Evolutionary conservation across 129 eudicot genomes (phyloP), one percentile per base, ranked within the genome.

Genomic region (Flaveria sonorensis): DNA sequence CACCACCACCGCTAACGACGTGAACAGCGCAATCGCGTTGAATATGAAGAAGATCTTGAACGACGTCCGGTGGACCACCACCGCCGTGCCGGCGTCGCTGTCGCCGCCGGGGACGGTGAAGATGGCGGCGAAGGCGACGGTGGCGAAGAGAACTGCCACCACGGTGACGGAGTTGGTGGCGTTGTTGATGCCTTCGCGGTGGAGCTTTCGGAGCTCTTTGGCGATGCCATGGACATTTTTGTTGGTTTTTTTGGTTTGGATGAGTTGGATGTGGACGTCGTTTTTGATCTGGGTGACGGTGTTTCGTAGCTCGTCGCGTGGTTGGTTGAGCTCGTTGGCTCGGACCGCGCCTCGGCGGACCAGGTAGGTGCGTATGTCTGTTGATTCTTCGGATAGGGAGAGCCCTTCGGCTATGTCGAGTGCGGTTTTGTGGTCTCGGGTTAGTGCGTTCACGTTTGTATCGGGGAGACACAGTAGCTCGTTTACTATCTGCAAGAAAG

Each of bases 321-420:
- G 96, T 63, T 93, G 98, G 81, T 90, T 86, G 70, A 93, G 81
- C 20, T 93, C 92, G 51, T 87, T 90, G 42, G 98, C 98, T 78
- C 92, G 85, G 40, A 90, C 83, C 2, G 90, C 98, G 73, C 96
- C 96, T 56, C 74, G 71, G 52, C 87, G 91, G 23, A 69, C n/a
- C 19, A 90, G 83, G 73, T 66, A 70, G 6, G 69, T 87, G 14
- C 76, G 83, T 71, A 93, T 90, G 15, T 83, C 95, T 9, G 84
- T 28, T 6, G 89, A 75, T 55, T 86, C 90, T 79, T 93, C 92
- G 3, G 95, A 93, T 53, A 84, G 56, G 72, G 90, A 85, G 79
- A 88, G 96, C 15, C 84, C 86, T 85, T 90, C 96, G n/a, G 96
- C 97, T 68, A 91, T 91, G 88, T 94, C 97, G 6, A 94, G 93